Evolutionary conservation across 1,139 yeast genomes (phyloP), one percentile per base, ranked within the genome.

Genomic region (Yamadazyma epiphylla): DNA sequence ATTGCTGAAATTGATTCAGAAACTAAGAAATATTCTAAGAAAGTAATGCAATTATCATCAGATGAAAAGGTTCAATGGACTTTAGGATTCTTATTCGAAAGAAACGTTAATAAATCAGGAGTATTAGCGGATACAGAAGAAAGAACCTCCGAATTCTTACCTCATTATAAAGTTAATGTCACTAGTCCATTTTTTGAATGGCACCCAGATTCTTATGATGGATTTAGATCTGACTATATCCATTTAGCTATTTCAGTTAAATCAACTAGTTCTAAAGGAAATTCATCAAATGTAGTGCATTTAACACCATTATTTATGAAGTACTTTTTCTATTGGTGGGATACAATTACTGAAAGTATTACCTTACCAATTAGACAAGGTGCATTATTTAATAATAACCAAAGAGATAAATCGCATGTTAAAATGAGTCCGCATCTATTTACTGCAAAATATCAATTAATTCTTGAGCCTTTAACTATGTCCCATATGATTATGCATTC

Each of bases 261-360:
- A 9, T 65, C 72, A 3, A 55, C 51, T 17, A 52, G 67, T 0
- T 29, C 45, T 2, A 43, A 46, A 4, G 67, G 64, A 0, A 53
- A 56, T 31, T 51, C 83, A 2, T 77, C 74, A 45, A 89, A 88
- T 55, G 70, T 88, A 1, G 74, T 81, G 11, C 94, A 88, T 51
- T 58, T 89, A 25, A 70, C 95, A 0, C 96, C 96, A 0, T 57
- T 68, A 23, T 70, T 82, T 0, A 64, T 87, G 40, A 57, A 60
- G 9, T 83, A 83, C 44, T 89, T 89, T 60, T 77, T 74, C 46
- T 58, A 61, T 24, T 91, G 97, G 97, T 88, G 96, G 95, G 59
- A 68, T 29, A 69, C 81, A 32, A 77, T 91, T 47, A 77, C 81
- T 15, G 77, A 85, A 26, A 72, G 74, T 19, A 61, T 82, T 19